Percentiles rank a stretch among this genome's conserved stretches.
phyloP scores from a whole-genome alignment of 2,329 filamentous ascomycete genomes.

The Thielaviopsis cerberus region DNA sequence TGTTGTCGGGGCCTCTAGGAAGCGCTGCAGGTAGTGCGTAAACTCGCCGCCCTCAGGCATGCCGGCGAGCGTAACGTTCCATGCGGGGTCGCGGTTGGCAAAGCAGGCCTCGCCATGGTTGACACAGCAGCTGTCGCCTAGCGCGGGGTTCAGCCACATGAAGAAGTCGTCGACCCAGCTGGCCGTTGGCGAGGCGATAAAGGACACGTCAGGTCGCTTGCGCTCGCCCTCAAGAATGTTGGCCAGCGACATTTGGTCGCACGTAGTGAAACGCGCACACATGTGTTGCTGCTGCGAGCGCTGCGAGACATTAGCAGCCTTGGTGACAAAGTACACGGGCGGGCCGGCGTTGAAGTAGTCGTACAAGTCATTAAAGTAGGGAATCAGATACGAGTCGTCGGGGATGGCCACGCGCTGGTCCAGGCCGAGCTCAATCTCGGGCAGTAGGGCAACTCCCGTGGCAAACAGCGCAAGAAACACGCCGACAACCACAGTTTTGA shows the following conservation, averaged over 20 bases:
- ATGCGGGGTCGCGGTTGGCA: constrained; percentile 52
- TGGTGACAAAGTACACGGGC: constrained; percentile 88
- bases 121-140: constrained; percentile 51
- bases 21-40: constrained; percentile 64
- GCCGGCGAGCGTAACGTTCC: constrained; percentile 75
- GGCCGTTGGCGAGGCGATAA: constrained; percentile 70
- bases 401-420: constrained; percentile 92
- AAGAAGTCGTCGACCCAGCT: constrained; percentile 97
- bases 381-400: constrained; percentile 81
- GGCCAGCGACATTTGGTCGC: constrained; percentile 62
- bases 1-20: constrained; percentile 62
- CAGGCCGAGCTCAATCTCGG: constrained; percentile 66
- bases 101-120: constrained; percentile 62
- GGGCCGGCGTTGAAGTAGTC: constrained; percentile 80
- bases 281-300: constrained; percentile 64
- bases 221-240: constrained; percentile 89
- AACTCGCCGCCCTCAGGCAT: constrained; percentile 95
- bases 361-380: constrained; percentile 92
- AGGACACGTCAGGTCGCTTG: constrained; percentile 73
- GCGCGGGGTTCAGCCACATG: constrained; percentile 79
- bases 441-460: constrained; percentile 66
- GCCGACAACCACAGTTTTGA: constrained; percentile 58
- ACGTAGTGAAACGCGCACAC: constrained; percentile 81
- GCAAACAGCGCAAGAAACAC: constrained; percentile 79
- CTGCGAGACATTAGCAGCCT: constrained; percentile 59